These are phyloP conservation scores for Pleurozium schreberi DNA, from an alignment of 225 moss, liverwort and hornwort species.

Conservation along the genomic window DNA sequence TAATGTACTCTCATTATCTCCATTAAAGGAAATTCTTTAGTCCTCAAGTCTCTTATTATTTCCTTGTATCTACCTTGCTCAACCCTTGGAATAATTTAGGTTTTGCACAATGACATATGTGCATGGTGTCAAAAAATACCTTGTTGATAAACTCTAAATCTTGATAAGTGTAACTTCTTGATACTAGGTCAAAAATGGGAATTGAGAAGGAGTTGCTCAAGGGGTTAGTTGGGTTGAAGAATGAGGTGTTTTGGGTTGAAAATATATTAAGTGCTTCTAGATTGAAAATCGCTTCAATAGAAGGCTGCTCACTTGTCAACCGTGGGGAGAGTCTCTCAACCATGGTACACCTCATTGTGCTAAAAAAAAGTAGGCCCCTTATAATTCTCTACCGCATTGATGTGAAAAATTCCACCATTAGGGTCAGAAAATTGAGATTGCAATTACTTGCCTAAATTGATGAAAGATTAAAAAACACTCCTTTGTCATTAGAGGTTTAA, in stretches of 20 bases:
- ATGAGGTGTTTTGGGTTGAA: neutral
- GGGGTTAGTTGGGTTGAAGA: neutral
- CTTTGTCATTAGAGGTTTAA: rapidly evolving
- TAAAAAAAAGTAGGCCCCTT: no score
- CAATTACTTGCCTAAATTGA: neutral
- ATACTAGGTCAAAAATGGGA: neutral
- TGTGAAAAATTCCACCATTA: neutral
- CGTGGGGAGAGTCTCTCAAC: neutral
- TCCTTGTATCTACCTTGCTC: neutral
- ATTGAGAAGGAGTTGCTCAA: neutral
- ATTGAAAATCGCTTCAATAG: neutral
- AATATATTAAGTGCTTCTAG: neutral
- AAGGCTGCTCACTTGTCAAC: neutral
- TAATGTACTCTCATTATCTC: neutral
- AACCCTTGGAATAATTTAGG: neutral
- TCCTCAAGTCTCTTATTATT: neutral
- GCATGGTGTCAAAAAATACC: neutral
- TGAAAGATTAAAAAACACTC: neutral
- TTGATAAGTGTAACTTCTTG: neutral
- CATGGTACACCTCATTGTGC: neutral
- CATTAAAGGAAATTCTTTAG: neutral
- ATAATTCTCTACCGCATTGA: no score
- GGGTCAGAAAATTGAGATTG: neutral
- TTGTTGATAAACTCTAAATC: neutral
- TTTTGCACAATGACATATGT: neutral